Evolutionary conservation across 805 yeast genomes (phyloP).

Genomic region (Metschnikowia orientalis): DNA sequence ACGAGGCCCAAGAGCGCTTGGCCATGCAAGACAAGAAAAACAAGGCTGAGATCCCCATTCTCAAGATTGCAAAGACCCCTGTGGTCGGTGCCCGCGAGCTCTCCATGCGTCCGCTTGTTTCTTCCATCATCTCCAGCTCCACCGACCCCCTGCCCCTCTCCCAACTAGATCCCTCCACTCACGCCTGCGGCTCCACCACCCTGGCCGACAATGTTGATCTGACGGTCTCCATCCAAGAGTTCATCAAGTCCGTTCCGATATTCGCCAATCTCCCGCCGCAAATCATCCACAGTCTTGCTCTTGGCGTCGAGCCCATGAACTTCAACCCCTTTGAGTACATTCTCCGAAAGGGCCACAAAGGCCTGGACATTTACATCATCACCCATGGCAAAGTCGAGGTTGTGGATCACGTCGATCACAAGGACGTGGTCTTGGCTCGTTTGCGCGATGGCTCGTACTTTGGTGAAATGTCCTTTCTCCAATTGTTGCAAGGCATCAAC

Average conservation of each 20-base stretch:
- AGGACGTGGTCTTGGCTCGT: conserved; percentile 50
- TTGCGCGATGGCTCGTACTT: conserved; percentile 61
- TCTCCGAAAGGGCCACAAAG: conserved; percentile 54
- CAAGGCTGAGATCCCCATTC: conserved; percentile 35
- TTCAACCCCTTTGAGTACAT: conserved; percentile 56
- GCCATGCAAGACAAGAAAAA: conserved; percentile 65
- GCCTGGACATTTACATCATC: conserved; percentile 63
- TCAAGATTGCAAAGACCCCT: conserved; percentile 17
- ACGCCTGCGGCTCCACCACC: conserved; percentile 2
- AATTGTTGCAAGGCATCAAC: conserved; percentile 34
- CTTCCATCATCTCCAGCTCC: conserved; percentile 15
- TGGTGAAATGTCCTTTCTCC: conserved; percentile 72
- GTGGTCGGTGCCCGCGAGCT: conserved; percentile 10
- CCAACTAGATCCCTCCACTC: conserved; percentile 12
- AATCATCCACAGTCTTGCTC: conserved; percentile 59
- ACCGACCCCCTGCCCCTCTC: conserved; percentile 20
- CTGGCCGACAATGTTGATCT: conserved; percentile 42
- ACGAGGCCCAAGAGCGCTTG: conserved; percentile 74
- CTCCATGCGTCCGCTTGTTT: conserved; percentile 15
- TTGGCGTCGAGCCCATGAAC: conserved; percentile 54
- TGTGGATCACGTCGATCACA: conserved; percentile 27
- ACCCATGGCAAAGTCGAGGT: conserved; percentile 71
- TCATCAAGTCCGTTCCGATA: conserved; percentile 53
- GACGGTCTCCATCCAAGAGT: conserved; percentile 53
- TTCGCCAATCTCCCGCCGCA: conserved; percentile 55